A percentile compares a stretch with the other conserved stretches of the same genome.
Conservation (phyloP, 345 rosid genomes). For the Camelina laxa region DNA sequence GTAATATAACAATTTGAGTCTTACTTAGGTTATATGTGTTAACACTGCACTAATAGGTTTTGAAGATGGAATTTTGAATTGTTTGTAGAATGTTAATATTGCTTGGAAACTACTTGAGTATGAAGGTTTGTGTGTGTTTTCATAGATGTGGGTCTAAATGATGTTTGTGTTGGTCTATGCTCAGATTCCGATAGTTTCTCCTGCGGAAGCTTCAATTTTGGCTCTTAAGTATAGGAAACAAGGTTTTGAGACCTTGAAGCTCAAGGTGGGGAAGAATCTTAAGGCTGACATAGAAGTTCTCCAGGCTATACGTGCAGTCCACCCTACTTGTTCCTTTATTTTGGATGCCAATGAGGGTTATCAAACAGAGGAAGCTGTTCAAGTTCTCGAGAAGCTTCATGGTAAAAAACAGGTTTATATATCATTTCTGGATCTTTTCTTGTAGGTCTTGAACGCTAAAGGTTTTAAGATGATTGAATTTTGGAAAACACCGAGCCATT, state of each 20-base stretch:
- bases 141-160: neutral
- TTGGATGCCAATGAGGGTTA: constrained; percentile 98
- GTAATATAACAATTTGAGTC: neutral
- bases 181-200: constrained; percentile 77
- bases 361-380: constrained; percentile 71
- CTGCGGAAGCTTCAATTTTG: constrained; percentile 73
- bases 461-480: neutral
- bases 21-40: neutral
- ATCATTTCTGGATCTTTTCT: constrained; percentile 1
- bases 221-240: constrained; percentile 69
- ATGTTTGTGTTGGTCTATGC: neutral
- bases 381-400: constrained; percentile 75
- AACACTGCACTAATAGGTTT: neutral
- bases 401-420: constrained; percentile 48
- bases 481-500: neutral
- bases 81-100: neutral
- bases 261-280: constrained; percentile 89
- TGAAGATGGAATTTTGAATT: neutral
- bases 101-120: neutral
- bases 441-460: neutral
- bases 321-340: constrained; percentile 78
- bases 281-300: constrained; percentile 77
- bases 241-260: constrained; percentile 88
- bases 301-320: constrained; percentile 77
- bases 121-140: neutral